Evolutionary conservation across 2,329 filamentous ascomycete species (phyloP), one percentile per base, ranked within the genome.

Genomic region (Apiospora sp.): DNA sequence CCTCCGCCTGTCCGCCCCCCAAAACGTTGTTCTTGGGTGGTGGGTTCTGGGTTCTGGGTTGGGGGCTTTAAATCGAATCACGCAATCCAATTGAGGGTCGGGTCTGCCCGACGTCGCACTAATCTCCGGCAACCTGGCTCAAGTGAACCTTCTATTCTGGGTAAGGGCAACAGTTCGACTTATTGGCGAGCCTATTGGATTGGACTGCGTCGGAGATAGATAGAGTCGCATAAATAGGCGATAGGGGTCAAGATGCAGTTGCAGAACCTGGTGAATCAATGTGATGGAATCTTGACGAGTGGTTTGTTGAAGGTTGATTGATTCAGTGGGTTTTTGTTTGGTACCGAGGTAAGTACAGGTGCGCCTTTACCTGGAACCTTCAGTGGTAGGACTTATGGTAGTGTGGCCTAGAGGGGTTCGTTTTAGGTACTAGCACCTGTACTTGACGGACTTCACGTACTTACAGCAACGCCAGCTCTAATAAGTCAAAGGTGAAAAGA

Each of bases 61-160:
- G 37, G 6, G 37, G 37, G 37, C 37, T 37, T 37, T 41, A 10
- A 8, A 27, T 5, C 48, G 37, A 61, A 54, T 58, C 51, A 34
- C 14, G 51, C 46, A 49, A 34, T 37, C 30, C 30, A 61, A 19
- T 34, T 16, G 54, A 37, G 30, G 5, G 34, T 64, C 58, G 58
- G 58, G 34, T 64, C 19, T 64, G 34, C 58, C 58, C 58, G 58
- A 64, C 58, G 49, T 51, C 49, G 58, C 58, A 64, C 58, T 64
- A 64, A 64, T 64, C 34, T 64, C 58, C 58, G 58, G 10, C 58
- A 64, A 64, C 34, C 58, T n/a, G 58, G 58, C 34, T n/a, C 8
- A 41, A 1, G 30, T 22, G 30, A 41, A 64, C 58, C 58, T 64
- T 64, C 58, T 64, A 64, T 64, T 24, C 58, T 61, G 54, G 54